A percentile compares a stretch with the other conserved stretches of the same genome.
These are phyloP conservation scores for Canna indica DNA, from an alignment of 176 grass and related monocot genomes.

Conservation along the genomic window DNA sequence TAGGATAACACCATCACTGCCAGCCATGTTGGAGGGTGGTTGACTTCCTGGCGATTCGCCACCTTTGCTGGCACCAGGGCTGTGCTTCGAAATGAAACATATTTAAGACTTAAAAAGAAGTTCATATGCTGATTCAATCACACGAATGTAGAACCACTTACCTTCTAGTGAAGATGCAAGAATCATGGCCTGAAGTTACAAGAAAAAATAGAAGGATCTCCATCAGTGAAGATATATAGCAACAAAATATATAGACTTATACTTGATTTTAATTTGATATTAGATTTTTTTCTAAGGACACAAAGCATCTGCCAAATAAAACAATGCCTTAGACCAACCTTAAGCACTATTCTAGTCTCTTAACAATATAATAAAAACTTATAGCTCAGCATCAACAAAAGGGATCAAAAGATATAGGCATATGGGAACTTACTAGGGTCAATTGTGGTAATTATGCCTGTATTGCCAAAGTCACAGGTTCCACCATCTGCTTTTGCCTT, in stretches of 20 bases:
- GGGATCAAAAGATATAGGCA: not conserved
- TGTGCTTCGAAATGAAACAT: not conserved
- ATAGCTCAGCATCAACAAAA: not conserved
- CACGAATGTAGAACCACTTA: not conserved
- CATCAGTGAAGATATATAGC: not conserved
- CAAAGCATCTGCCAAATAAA: no score
- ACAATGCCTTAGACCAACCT: no score
- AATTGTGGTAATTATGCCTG: not conserved
- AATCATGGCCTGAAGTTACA: constrained; percentile 7
- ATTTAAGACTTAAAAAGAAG: not conserved
- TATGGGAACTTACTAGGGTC: constrained; percentile 14
- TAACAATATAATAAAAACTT: no score
- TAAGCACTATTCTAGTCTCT: no score
- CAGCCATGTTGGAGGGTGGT: not conserved
- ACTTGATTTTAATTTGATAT: no score
- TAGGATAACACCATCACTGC: not conserved
- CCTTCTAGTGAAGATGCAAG: constrained; percentile 16
- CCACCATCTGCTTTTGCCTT: constrained; percentile 6
- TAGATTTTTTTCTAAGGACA: no score
- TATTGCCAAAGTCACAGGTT: constrained; percentile 2
- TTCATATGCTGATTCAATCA: not conserved
- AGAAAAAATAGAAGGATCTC: not conserved
- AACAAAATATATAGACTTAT: no score
- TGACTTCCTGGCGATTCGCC: not conserved
- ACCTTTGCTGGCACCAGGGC: not conserved